Base-by-base conservation (phyloP, 225 moss, liverwort and hornwort species). In the Antitrichia curtipendula region DNA sequence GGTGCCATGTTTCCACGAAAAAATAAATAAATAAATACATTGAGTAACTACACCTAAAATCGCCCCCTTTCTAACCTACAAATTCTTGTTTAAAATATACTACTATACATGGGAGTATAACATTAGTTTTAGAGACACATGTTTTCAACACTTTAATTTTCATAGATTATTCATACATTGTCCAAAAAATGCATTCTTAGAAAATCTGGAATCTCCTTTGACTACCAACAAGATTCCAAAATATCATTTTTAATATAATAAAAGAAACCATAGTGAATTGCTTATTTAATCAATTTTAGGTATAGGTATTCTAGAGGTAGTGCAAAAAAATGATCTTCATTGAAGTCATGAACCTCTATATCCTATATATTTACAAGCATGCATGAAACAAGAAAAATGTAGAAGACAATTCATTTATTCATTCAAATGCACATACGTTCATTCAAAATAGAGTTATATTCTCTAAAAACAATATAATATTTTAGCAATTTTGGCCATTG, bases 1-100 rank as follows among this genome's bases (percentile, higher is more conserved):
- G 0, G 0, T 74, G 2, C 1, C 0, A 0, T 0, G 0, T 12
- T 49, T 20, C 4, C 2, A 74, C 8, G 0, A 20, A 32, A 3
- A 32, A 74, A n/a, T n/a, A n/a, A 50, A 49, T 1, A 29, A 31
- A 25, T 18, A 12, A 12, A 20, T 2, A 19, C 12, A 12, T 0
- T 31, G 0, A 4, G 0, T 74, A 19, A 49, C 7, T 19, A 47
- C 2, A 31, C 2, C 8, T 40, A 8, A 7, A 70, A 70, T 0
- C 0, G 0, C 27, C 6, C 2, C 8, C 17, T 28, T 16, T 43
- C 8, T 45, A 16, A 14, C 3, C 43, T 71, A 27, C 3, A 71
- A 71, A 32, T 32, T 50, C 8, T 32, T 32, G 12, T 21, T 5
- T 50, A 32, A 20, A 50, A 32, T 20, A 5, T 43, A 31, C 7